These are phyloP conservation scores for Colletotrichum liriopes DNA, from an alignment of 2,329 filamentous ascomycete genomes.

Conservation along the genomic window DNA sequence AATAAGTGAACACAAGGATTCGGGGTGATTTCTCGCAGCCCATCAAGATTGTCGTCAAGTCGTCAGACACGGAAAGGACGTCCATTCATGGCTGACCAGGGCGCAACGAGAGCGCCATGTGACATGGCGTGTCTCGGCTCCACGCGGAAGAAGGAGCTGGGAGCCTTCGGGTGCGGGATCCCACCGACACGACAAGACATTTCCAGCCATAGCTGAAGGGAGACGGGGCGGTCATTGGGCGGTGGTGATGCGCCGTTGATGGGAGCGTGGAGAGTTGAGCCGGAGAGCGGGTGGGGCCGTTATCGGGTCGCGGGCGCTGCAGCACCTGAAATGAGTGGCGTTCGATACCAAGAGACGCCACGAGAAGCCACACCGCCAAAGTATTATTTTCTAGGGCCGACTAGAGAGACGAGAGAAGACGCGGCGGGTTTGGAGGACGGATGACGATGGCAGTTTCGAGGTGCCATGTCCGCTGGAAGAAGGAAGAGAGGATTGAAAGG, in stretches of 20 bases:
- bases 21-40: neutral
- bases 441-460: neutral
- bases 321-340: neutral
- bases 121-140: neutral
- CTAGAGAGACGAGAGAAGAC: neutral
- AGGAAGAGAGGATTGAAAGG: neutral
- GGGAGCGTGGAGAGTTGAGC: neutral
- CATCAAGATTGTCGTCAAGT: neutral
- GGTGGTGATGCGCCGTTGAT: neutral
- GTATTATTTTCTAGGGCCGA: neutral
- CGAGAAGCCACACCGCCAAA: neutral
- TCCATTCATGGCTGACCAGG: neutral
- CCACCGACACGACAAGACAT: too few species aligned
- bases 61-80: neutral
- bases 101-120: neutral
- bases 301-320: neutral
- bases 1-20: neutral
- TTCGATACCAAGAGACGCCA: neutral
- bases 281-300: constrained; percentile 1
- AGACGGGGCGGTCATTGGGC: neutral
- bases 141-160: neutral
- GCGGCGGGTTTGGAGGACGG: neutral
- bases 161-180: neutral
- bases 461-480: neutral
- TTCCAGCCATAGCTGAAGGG: neutral